Base-by-base conservation (phyloP, 805 yeast species). In the Hanseniaspora pseudoguilliermondii region DNA sequence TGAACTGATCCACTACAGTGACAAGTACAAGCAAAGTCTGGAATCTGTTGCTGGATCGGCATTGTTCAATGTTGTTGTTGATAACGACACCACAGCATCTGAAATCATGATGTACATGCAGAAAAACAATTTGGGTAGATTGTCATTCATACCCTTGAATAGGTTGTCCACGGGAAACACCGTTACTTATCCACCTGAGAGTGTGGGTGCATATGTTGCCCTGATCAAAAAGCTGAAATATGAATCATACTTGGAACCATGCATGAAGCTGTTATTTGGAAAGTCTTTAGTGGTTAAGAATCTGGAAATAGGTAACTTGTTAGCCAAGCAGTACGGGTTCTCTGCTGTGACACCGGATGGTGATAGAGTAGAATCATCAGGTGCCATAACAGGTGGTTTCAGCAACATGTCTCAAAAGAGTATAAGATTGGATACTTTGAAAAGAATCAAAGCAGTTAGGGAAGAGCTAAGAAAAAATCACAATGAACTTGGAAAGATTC, bases 311-410 rank as follows among this genome's bases (percentile, higher is more conserved):
- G 95, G 95, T 3, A 73, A 82, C 2, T 83, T 81, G 60, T 70
- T 85, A 32, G 82, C 95, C 0, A 77, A 78, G 48, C 68, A 71
- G 10, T 78, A 73, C 65, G 77, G 79, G 34, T 69, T 90, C 25
- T 82, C 79, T 61, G 86, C 95, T 0, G 84, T 93, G 16, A 93
- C 98, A 0, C 71, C 91, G 18, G 95, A 87, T 66, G 98, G 98
- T 61, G 97, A 93, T 65, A 74, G 87, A 60, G 87, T 87, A 50
- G 95, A 87, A 62, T 81, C 80, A 48, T 79, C 75, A 60, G 98
- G 98, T 67, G 85, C 84, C 1, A 67, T 93, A 47, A 81, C 87
- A 25, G 97, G 97, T 68, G 97, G 97, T 49, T 87, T 77, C 63
- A 77, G 86, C 61, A 93, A 86, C 62, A 62, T 61, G 23, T 21